These are phyloP conservation scores for Oehlia diaphana DNA, from an alignment of 192 early-diverging fungal species.

Conservation along the genomic window DNA sequence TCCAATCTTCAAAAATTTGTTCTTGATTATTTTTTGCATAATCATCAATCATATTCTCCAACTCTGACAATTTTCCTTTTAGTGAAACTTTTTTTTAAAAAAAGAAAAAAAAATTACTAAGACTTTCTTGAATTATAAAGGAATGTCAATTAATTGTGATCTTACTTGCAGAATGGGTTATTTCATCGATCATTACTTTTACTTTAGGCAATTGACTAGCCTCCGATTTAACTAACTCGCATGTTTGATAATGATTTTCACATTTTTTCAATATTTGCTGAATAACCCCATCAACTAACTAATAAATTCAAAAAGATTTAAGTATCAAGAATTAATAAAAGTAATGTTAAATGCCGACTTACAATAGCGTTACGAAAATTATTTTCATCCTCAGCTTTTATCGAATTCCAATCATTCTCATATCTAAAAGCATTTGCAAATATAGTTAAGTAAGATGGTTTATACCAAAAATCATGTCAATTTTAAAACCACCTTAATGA, in stretches of 20 bases:
- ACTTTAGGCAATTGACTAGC: slow-evolving; percentile 23
- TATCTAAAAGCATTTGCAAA: slow-evolving; percentile 13
- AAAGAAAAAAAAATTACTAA: neutral
- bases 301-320: slow-evolving; percentile 1
- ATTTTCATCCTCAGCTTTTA: slow-evolving; percentile 7
- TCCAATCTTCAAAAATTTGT: slow-evolving; percentile 22
- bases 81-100: slow-evolving; percentile 19
- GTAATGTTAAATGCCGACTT: neutral
- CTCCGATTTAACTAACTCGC: slow-evolving; percentile 24
- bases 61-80: slow-evolving; percentile 20
- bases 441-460: neutral
- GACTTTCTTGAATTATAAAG: neutral
- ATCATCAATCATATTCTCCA: slow-evolving; percentile 25
- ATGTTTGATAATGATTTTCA: slow-evolving; percentile 25
- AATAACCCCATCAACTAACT: slow-evolving; percentile 23
- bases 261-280: slow-evolving; percentile 6
- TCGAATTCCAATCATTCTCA: slow-evolving; percentile 16
- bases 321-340: neutral
- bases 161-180: slow-evolving; percentile 12
- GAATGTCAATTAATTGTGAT: neutral
- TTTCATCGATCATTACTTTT: slow-evolving; percentile 19
- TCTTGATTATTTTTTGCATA: slow-evolving; percentile 14
- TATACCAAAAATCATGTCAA: too few relatives aligned
- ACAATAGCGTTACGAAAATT: slow-evolving; percentile 27
- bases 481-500: neutral